Evolutionary conservation across 805 yeast genomes (phyloP), one percentile per base, ranked within the genome.

Genomic region (Schwanniomyces sp.): DNA sequence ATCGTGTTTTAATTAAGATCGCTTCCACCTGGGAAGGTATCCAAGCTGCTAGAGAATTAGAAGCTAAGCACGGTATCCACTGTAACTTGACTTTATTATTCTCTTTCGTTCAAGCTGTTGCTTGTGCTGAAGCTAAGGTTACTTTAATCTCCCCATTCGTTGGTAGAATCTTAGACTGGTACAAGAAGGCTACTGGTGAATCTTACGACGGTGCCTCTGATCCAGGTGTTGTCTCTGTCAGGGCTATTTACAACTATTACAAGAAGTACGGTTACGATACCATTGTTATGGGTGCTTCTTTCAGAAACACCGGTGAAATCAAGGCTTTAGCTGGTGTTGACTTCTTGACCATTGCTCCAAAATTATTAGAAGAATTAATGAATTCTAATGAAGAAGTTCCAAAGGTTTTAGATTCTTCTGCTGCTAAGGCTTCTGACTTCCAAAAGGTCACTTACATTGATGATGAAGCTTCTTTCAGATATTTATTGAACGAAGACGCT

Each of bases 11-110:
- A 67, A 94, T 94, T 76, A 94, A 94, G 82, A 82, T 94, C 57
- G 99, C 99, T 52, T 87, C 98, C 51, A 94, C 99, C 56, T 94
- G 91, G 88, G 99, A 94, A 78, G 99, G 99, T 80, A 94, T 94
- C 71, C 96, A 89, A 75, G 99, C 99, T 60, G 99, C 99, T 49
- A 83, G 85, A 70, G 96, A 88, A 71, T 82, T 94, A 70, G 99
- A 94, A 80, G 72, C 85, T 57, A 84, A 94, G 74, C 80, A 94
- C 79, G 91, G 84, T 44, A 82, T 94, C 62, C 98, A 94, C 85
- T 82, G 87, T 77, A 94, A 94, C 84, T 81, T 94, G 80, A 94
- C 99, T 49, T 77, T 94, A 61, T 81, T 94, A 66, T 94, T 94
- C 85, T 88, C 97, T 34, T 89, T 90, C 66, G 88, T 83, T 48